Evolutionary conservation across 306 rosid species (phyloP), one percentile per base, ranked within the genome.

Genomic region (Vicia villosa): DNA sequence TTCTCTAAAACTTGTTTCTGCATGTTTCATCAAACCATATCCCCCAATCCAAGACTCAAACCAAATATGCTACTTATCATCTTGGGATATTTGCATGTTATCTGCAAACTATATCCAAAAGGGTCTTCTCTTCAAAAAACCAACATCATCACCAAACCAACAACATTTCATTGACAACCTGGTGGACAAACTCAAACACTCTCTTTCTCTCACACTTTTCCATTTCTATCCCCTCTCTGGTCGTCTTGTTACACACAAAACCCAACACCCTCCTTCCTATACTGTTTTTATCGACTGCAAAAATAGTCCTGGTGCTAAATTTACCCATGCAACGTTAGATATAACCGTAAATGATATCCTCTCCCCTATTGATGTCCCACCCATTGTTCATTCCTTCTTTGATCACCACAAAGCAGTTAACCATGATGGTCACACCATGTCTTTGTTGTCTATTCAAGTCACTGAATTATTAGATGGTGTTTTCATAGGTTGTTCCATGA

Each of bases 141-240:
- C 95, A 4, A n/a, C 74, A 10, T 14, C 61, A 1, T 8, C 10
- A 1, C 1, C 3, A 2, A 4, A 47, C 1, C 70, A n/a, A 24
- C 56, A 63, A 3, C 37, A 10, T 32, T 82, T 84, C 82, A 66
- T 77, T 9, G 1, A 61, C 0, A 3, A 65, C 45, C 78, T 88
- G 1, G 54, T 86, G 56, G 28, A 46, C 0, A 77, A 64, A 28
- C 93, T 88, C 17, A 82, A 82, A 14, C 66, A 49, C 36, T 88
- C 89, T 11, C 85, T 91, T 5, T 85, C 96, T 1, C 15, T 77
- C 0, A 24, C 88, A 6, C 88, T 86, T 1, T 11, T 26, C 45
- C 91, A 88, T 49, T 91, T 91, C 81, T 80, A 86, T 66, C 96
- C 95, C 3, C 83, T 88, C 4, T 21, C 86, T 0, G 87, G 91